A percentile compares a stretch with the other conserved stretches of the same genome.
Conservation (phyloP, 1,139 yeast genomes). For the Taphrina confusa region DNA sequence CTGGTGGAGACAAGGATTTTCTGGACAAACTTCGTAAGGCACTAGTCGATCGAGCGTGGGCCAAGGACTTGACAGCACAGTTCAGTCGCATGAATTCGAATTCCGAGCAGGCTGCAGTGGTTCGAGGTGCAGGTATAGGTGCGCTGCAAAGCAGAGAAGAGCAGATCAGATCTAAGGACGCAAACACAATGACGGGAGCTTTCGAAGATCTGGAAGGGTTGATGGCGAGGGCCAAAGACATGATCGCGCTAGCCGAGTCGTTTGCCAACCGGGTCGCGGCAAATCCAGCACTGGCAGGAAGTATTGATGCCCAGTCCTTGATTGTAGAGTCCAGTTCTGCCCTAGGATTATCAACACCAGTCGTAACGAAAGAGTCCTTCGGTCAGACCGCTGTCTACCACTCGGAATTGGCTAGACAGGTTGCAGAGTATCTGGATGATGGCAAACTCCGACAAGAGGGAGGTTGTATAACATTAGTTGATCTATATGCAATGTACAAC, state of each 20-base stretch:
- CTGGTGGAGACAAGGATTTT: conserved; percentile 24
- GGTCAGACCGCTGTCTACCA: conserved; percentile 49
- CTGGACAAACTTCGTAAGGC: conserved; percentile 28
- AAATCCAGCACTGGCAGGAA: conserved; percentile 39
- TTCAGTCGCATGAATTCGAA: conserved; percentile 26
- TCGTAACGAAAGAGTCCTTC: conserved; percentile 48
- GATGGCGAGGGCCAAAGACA: conserved; percentile 75
- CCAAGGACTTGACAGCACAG: conserved; percentile 31
- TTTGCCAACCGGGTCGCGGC: conserved; percentile 49
- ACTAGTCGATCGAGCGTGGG: conserved; percentile 26
- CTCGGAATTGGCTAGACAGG: conserved; percentile 58
- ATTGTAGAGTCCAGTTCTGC: conserved; percentile 45
- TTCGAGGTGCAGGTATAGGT: conserved; percentile 59
- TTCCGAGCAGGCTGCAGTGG: background rate
- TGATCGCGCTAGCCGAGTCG: conserved; percentile 58
- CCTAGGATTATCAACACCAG: conserved; percentile 45
- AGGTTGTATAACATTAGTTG: conserved; percentile 62
- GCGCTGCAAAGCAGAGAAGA: conserved; percentile 67
- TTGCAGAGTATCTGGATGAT: conserved; percentile 57
- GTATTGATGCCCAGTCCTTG: conserved; percentile 37
- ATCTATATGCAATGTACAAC: conserved; percentile 62
- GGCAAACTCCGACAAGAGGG: conserved; percentile 54
- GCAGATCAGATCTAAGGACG: conserved; percentile 60
- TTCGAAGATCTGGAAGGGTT: conserved; percentile 75
- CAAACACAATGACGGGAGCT: conserved; percentile 65